Evolutionary conservation across 352 stramenopile genomes (phyloP).

Genomic region (Blastocystis sp.): DNA sequence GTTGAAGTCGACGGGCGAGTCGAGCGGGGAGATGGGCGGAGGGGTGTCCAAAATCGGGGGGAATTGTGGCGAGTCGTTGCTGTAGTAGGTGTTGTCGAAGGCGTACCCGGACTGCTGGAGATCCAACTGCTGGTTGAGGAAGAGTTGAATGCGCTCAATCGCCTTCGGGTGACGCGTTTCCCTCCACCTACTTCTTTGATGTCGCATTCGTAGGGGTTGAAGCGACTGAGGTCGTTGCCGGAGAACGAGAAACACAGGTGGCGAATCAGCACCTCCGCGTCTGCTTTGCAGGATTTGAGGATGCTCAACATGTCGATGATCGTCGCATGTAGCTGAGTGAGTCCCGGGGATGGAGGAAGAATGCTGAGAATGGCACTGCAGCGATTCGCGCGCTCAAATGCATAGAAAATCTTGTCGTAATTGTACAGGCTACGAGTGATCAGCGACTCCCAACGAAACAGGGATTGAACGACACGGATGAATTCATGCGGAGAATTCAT

Average conservation of each 20-base stretch:
- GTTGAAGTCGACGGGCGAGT: neutral
- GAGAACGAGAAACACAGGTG: neutral
- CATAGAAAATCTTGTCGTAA: neutral
- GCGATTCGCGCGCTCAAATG: neutral
- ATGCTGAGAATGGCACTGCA: neutral
- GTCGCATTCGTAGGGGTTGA: neutral
- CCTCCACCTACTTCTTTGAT: neutral
- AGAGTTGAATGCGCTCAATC: neutral
- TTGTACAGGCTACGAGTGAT: neutral
- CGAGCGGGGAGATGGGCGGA: neutral
- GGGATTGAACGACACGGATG: neutral
- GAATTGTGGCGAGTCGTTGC: conserved; percentile 26
- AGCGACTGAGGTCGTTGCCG: neutral
- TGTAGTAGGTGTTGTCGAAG: conserved; percentile 3
- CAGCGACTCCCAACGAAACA: neutral
- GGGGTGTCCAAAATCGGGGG: neutral
- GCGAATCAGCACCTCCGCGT: neutral
- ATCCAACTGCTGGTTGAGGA: neutral
- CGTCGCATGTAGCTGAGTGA: neutral
- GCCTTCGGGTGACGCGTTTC: neutral
- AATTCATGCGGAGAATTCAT: neutral
- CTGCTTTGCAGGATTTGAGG: neutral
- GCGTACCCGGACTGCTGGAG: neutral
- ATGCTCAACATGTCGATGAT: neutral
- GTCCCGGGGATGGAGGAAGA: neutral